Conservation (phyloP, 352 stramenopile species). For the Phytophthora agathidicida region DNA sequence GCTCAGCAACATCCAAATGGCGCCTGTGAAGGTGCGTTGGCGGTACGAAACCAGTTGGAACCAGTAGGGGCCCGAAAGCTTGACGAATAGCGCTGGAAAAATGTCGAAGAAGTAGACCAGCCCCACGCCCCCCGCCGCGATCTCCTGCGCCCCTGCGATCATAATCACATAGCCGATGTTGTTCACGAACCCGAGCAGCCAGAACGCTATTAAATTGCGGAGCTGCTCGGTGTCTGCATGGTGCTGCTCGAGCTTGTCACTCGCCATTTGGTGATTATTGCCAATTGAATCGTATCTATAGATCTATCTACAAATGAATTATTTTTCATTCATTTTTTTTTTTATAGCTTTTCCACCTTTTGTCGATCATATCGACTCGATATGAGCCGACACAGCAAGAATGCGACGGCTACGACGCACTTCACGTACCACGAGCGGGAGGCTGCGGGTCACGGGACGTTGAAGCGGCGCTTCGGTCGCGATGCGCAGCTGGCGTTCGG, state of each 20-base stretch:
- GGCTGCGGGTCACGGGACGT: slow-evolving; percentile 78
- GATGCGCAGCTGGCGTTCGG: slow-evolving; percentile 84
- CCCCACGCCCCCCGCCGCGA: slow-evolving; percentile 89
- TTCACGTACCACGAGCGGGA: slow-evolving; percentile 88
- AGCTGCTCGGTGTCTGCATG: slow-evolving; percentile 33
- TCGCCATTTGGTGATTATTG: too few relatives aligned
- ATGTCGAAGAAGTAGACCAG: slow-evolving; percentile 94
- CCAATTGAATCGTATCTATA: too few relatives aligned
- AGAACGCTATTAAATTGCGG: slow-evolving; percentile 89
- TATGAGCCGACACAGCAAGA: slow-evolving; percentile 91
- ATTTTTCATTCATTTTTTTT: too few relatives aligned
- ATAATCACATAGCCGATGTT: slow-evolving; percentile 95
- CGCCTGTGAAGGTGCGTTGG: slow-evolving; percentile 70
- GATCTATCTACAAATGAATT: too few relatives aligned
- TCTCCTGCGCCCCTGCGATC: slow-evolving; percentile 93
- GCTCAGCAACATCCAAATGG: slow-evolving; percentile 82
- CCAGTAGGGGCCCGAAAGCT: slow-evolving; percentile 93
- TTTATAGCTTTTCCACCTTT: too few relatives aligned
- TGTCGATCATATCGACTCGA: too few relatives aligned
- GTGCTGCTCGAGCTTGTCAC: not conserved
- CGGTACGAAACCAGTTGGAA: slow-evolving; percentile 93
- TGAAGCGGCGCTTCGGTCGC: slow-evolving; percentile 84
- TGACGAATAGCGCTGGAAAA: slow-evolving; percentile 88
- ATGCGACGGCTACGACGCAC: slow-evolving; percentile 84
- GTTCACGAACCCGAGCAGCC: slow-evolving; percentile 93